Percentiles rank a stretch among this genome's conserved stretches.
Evolutionary conservation across 305 asterid species (phyloP).

Genomic region (Nicotiana rustica): DNA sequence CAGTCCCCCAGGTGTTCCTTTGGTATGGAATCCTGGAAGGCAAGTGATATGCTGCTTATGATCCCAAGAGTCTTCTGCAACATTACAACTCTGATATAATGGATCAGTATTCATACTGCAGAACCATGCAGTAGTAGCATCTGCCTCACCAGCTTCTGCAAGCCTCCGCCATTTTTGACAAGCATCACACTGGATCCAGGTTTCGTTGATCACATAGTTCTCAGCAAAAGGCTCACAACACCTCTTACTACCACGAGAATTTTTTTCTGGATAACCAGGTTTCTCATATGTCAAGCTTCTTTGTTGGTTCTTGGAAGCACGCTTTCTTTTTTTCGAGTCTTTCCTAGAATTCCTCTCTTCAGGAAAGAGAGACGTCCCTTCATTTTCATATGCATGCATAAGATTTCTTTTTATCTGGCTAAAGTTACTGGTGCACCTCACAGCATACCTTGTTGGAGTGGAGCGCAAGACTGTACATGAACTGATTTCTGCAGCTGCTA

Average conservation of each 20-base stretch:
- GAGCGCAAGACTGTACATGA: slow-evolving; percentile 48
- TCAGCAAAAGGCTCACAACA: slow-evolving; percentile 46
- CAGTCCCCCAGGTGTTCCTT: slow-evolving; percentile 71
- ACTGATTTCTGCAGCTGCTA: background rate
- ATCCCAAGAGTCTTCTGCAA: slow-evolving; percentile 91
- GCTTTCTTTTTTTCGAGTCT: slow-evolving; percentile 54
- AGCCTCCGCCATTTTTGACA: slow-evolving; percentile 98
- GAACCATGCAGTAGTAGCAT: slow-evolving; percentile 80
- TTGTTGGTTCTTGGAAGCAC: slow-evolving; percentile 40
- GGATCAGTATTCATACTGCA: slow-evolving; percentile 91
- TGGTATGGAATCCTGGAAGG: slow-evolving; percentile 81
- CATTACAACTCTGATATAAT: slow-evolving; percentile 67
- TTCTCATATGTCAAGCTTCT: slow-evolving; percentile 40
- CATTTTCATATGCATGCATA: slow-evolving; percentile 57
- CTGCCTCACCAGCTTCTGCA: slow-evolving; percentile 51
- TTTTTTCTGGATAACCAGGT: slow-evolving; percentile 46
- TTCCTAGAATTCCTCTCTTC: slow-evolving; percentile 34
- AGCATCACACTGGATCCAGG: slow-evolving; percentile 97
- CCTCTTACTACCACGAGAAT: slow-evolving; percentile 49
- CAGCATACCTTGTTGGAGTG: slow-evolving; percentile 44
- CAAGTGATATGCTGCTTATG: slow-evolving; percentile 62
- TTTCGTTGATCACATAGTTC: slow-evolving; percentile 57
- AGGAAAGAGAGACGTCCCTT: slow-evolving; percentile 49
- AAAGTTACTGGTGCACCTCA: slow-evolving; percentile 49
- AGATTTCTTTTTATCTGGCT: slow-evolving; percentile 67